These are phyloP conservation scores for Cardamine occulta DNA, from an alignment of 345 rosid species.

Conservation along the genomic window DNA sequence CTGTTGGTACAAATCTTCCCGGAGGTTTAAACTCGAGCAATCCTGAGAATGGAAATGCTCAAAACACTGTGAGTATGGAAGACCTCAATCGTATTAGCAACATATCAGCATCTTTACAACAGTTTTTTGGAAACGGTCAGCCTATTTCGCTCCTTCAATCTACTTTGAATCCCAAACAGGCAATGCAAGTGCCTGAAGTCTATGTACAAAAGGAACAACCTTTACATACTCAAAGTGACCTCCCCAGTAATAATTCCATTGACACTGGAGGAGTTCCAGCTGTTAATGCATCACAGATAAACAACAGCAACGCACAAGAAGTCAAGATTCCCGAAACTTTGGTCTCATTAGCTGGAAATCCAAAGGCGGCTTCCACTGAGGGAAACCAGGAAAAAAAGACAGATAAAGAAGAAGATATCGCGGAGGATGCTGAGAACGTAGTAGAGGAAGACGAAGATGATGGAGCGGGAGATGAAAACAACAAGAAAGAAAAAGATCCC, in stretches of 20 bases:
- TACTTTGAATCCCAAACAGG: slow-evolving; percentile 55
- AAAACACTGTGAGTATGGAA: slow-evolving; percentile 58
- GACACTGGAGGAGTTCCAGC: slow-evolving; percentile 42
- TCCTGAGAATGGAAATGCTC: slow-evolving; percentile 48
- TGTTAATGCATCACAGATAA: slow-evolving; percentile 36
- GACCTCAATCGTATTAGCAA: slow-evolving; percentile 61
- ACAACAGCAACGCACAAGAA: slow-evolving; percentile 40
- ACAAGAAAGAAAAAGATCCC: slow-evolving; percentile 71
- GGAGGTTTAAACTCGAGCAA: slow-evolving; percentile 39
- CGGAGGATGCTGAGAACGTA: slow-evolving; percentile 47
- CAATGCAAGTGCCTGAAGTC: slow-evolving; percentile 47
- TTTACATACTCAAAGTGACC: slow-evolving; percentile 55
- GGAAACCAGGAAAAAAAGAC: slow-evolving; percentile 38
- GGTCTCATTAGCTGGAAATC: slow-evolving; percentile 42
- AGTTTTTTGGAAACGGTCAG: slow-evolving; percentile 72
- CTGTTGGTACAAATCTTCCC: slow-evolving; percentile 45
- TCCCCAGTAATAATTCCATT: slow-evolving; percentile 48
- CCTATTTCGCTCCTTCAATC: slow-evolving; percentile 68
- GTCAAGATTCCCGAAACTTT: slow-evolving; percentile 32
- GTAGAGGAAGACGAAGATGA: slow-evolving; percentile 62
- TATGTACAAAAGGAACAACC: slow-evolving; percentile 48
- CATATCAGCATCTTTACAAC: slow-evolving; percentile 78
- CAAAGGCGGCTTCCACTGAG: slow-evolving; percentile 43
- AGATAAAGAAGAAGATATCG: slow-evolving; percentile 39
- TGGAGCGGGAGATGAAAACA: slow-evolving; percentile 33